A percentile compares a stretch with the other conserved stretches of the same genome.
These are phyloP conservation scores for Cladosporium sp. DNA, from an alignment of 2,329 filamentous ascomycete species.

Conservation along the genomic window DNA sequence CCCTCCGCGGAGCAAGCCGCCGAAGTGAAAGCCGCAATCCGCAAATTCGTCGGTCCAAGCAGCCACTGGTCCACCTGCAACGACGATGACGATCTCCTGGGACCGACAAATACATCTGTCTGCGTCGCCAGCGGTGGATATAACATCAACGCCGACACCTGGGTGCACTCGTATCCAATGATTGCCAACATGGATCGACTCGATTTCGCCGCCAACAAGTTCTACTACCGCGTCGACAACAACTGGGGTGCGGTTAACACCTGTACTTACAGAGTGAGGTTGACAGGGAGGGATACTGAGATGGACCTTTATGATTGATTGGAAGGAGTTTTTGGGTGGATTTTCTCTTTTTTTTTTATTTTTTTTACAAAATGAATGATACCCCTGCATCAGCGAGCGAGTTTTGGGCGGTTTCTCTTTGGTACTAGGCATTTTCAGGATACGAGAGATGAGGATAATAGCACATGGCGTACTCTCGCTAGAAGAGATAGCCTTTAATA, in stretches of 20 bases:
- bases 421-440: too few species aligned
- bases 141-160: conserved; percentile 37
- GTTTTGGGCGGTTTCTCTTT: too few species aligned
- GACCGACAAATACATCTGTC: conserved; percentile 27
- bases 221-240: conserved; percentile 36
- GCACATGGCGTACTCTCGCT: too few species aligned
- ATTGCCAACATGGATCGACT: conserved; percentile 22
- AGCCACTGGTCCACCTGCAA: conserved; percentile 15
- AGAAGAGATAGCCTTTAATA: too few species aligned
- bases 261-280: conserved; percentile 44
- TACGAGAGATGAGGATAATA: too few species aligned
- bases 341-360: neutral
- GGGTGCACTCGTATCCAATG: conserved; percentile 40
- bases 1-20: conserved; percentile 16
- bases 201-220: conserved; percentile 30
- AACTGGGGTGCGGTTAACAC: conserved; percentile 45
- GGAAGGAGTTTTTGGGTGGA: neutral
- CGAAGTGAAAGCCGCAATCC: conserved; percentile 18
- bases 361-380: too few species aligned
- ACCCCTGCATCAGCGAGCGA: too few species aligned
- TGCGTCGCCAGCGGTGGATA: conserved; percentile 41
- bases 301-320: neutral
- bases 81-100: conserved; percentile 3
- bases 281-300: conserved; percentile 33
- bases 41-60: conserved; percentile 17